Conservation (phyloP, 129 eudicot genomes). For the Centella asiatica region DNA sequence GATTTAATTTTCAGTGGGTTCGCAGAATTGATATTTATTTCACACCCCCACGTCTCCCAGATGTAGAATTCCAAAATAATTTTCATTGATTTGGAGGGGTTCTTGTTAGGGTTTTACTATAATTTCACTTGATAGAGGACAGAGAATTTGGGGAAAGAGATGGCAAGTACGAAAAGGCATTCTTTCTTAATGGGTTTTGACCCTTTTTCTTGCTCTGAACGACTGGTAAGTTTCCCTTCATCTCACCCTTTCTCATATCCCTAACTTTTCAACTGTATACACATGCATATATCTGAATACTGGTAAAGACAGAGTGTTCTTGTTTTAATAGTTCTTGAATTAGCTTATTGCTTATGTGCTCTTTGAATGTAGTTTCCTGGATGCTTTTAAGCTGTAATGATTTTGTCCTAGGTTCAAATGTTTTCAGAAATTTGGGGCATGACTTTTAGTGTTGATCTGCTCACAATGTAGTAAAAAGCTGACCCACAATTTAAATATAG, state of each 20-base stretch:
- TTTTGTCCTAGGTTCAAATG: background rate
- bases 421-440: background rate
- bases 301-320: background rate
- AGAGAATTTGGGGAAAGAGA: conserved; percentile 11
- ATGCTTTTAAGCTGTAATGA: background rate
- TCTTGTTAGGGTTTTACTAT: conserved; percentile 30
- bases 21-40: conserved; percentile 1
- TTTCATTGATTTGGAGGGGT: conserved; percentile 1
- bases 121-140: conserved; percentile 21
- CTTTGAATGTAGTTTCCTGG: no score
- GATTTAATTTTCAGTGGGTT: conserved; percentile 7
- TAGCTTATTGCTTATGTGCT: no score
- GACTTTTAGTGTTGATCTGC: background rate
- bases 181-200: conserved; percentile 58
- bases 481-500: background rate
- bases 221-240: conserved; percentile 36
- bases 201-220: conserved; percentile 44
- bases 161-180: conserved; percentile 42
- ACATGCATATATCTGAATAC: conserved; percentile 10
- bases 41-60: conserved; percentile 14
- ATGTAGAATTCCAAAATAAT: conserved; percentile 5
- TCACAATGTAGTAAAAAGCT: background rate
- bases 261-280: background rate
- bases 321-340: no score
- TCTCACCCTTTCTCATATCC: conserved; percentile 1